Evolutionary conservation across 768 basidiomycete species (phyloP), one percentile per base, ranked within the genome.

Genomic region (Russula abietina): DNA sequence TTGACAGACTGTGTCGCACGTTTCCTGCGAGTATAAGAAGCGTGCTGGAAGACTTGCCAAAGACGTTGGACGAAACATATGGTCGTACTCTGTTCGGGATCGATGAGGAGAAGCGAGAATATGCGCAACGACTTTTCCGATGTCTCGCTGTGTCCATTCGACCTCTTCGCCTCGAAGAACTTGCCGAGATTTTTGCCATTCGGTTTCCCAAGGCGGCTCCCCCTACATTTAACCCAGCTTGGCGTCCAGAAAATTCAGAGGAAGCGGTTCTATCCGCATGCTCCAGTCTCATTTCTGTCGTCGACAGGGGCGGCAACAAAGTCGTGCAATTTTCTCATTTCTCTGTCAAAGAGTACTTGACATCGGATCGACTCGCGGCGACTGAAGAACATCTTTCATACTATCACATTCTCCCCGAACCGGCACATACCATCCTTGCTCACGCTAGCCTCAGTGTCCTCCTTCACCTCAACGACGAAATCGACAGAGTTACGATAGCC

Each of bases 331-430:
- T 62, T 14, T 58, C 61, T 0, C 61, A 62, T 19, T 62, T 53
- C 19, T 62, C 61, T 1, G 61, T 62, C 19, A 58, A 62, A 14
- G 61, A 62, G n/a, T 62, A 36, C 57, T 36, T 62, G 49, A 51
- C 36, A 8, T 59, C 61, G 8, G 3, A 46, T 2, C 61, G 41
- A 32, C 43, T 62, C 9, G 7, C 22, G 9, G 16, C 17, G 1
- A 26, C 36, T 0, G 16, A 17, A 16, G 30, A 30, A 28, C 24
- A 36, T 2, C 32, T 60, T 38, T 62, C 61, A 32, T 10, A 26
- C 10, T 62, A 58, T 32, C 32, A 46, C 41, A 38, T 62, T 17
- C 24, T 51, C 10, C 39, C 41, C 8, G 38, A 38, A 5, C 16
- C 57, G 0, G 56, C 61, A 12, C 61, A 62, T 53, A 52, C 51